A percentile compares a stretch with the other conserved stretches of the same genome.
phyloP scores from a whole-genome alignment of 1,284 basidiomycete genomes.

The Heterobasidion occidentale region DNA sequence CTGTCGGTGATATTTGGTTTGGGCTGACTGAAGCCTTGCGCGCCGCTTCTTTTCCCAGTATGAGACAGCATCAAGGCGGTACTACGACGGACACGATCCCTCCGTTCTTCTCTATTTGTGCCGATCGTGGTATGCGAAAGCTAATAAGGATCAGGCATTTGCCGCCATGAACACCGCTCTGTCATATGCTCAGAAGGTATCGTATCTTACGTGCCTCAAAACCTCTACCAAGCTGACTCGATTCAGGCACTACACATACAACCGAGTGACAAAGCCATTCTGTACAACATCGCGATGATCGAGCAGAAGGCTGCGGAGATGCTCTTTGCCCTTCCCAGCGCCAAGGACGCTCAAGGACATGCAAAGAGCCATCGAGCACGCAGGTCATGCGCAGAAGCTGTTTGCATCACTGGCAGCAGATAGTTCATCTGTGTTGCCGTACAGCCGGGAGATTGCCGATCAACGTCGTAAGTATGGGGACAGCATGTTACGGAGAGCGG shows the following conservation, averaged over 20 bases:
- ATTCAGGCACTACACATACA: conserved; percentile 71
- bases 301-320: conserved; percentile 92
- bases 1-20: conserved; percentile 1
- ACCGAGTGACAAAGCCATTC: conserved; percentile 79
- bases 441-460: conserved; percentile 79
- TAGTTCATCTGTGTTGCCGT: conserved; percentile 65
- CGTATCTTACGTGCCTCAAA: neutral
- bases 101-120: conserved; percentile 77
- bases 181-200: conserved; percentile 69
- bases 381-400: conserved; percentile 84
- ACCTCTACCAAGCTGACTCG: conserved; percentile 11
- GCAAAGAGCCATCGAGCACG: conserved; percentile 69
- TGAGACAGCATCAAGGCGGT: conserved; percentile 75
- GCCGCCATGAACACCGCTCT: conserved; percentile 74
- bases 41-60: conserved; percentile 45
- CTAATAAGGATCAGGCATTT: conserved; percentile 80
- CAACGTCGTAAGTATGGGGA: conserved; percentile 86
- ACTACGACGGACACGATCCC: conserved; percentile 65
- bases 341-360: conserved; percentile 75
- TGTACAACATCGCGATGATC: conserved; percentile 96
- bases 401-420: conserved; percentile 80
- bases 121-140: conserved; percentile 88
- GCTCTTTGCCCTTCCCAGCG: conserved; percentile 63
- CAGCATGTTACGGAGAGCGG: conserved; percentile 70
- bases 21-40: neutral